Base-by-base conservation (phyloP, 1,139 yeast genomes). In the Taphrina wiesneri region DNA sequence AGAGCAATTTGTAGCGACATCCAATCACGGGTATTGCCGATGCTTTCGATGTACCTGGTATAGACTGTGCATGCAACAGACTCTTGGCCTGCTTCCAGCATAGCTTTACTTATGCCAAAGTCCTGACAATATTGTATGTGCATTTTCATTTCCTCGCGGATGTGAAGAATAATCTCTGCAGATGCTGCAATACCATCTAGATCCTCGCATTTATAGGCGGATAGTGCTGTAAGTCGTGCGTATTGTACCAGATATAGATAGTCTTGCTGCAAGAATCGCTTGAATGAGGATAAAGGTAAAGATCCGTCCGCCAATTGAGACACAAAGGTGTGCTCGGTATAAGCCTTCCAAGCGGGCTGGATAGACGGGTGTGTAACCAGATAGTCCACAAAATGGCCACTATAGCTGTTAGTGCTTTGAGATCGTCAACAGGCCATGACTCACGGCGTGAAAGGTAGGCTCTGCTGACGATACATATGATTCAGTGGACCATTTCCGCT, bases 181-280 rank as follows among this genome's bases (percentile, higher is more conserved):
- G 86, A 85, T 4, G 82, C 77, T 59, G 81, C 81, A 30, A 85
- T 81, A 65, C 82, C 83, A 9, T 77, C 60, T 19, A 66, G 36
- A 21, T 21, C 56, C 6, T 65, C 56, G 0, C 91, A 86, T 66
- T 83, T 82, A 36, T 86, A 81, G 0, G 86, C 86, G 0, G 91
- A 86, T 34, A 85, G 75, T 4, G 85, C 84, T 71, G 87, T 90
- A 21, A 88, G 81, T 67, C 84, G 83, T 0, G 90, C 88, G 73
- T 88, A 89, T 70, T 85, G 87, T 28, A 84, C 76, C 67, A 90
- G 78, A 72, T 88, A 89, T 52, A 84, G 81, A 75, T 85, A 87
- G 74, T 90, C 96, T 68, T 90, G 96, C 70, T 82, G 82, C 69
- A 88, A 77, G 71, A 81, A 90, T 71, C 83, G 82, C 56, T 81